Conservation (phyloP, 2,329 filamentous ascomycete species). For the Ilyonectria sp. region DNA sequence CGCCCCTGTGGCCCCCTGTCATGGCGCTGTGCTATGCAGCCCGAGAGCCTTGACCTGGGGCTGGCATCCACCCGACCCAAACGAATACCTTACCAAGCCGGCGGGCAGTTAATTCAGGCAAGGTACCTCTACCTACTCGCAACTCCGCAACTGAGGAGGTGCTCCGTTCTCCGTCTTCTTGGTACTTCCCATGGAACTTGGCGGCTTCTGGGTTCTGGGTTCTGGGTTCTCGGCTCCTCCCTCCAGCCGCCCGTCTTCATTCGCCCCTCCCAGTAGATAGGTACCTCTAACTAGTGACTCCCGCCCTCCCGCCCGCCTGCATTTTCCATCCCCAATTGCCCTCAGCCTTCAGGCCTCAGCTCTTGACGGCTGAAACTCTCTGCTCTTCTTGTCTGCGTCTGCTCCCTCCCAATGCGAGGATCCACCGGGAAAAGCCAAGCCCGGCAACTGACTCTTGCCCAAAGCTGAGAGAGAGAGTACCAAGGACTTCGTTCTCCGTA, state of each 20-base stretch:
- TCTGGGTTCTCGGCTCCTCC: not conserved
- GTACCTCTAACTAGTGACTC: not conserved
- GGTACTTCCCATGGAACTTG: not conserved
- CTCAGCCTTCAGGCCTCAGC: conserved; percentile 4
- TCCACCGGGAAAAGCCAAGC: not conserved
- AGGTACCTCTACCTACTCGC: not conserved
- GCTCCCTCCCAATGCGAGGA: not conserved
- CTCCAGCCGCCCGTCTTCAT: conserved; percentile 27
- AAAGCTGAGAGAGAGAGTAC: not conserved
- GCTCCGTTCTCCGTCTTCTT: not conserved
- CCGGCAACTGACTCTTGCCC: not conserved
- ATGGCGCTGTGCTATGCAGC: not conserved
- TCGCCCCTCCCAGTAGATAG: conserved; percentile 11
- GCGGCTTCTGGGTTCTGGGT: too few species aligned
- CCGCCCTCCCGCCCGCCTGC: conserved; percentile 13
- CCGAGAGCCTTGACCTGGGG: not conserved
- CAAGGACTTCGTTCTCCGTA: not conserved
- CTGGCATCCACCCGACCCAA: not conserved
- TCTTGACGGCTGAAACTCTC: conserved; percentile 21
- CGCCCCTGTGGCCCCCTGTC: not conserved
- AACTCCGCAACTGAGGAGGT: not conserved
- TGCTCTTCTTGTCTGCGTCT: conserved; percentile 1
- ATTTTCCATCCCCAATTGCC: conserved; percentile 18
- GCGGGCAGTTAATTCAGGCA: conserved; percentile 8
- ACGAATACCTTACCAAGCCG: not conserved